Percentiles rank a stretch among this genome's conserved stretches.
Conservation (phyloP, 2,329 filamentous ascomycete species). For the Xylaria sp. region DNA sequence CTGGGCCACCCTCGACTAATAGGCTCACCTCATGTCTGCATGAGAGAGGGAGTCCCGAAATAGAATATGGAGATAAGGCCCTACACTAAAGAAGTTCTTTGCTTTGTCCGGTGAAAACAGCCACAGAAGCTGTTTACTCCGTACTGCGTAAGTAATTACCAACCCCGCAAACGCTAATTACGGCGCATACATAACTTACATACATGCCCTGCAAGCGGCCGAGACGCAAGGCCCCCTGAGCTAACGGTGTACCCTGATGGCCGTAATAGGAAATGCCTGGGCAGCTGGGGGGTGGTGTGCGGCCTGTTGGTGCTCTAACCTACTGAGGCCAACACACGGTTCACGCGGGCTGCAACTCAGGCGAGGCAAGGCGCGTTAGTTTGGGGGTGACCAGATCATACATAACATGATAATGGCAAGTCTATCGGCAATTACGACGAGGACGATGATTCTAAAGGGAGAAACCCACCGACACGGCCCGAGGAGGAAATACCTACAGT, state of each 20-base stretch:
- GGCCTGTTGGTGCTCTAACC: neutral
- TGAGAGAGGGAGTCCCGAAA: constrained; percentile 16
- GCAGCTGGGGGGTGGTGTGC: neutral
- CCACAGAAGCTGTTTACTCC: neutral
- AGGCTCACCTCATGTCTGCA: constrained; percentile 20
- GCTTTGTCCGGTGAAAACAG: neutral
- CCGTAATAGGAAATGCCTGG: neutral
- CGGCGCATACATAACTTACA: neutral
- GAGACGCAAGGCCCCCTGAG: constrained; percentile 25
- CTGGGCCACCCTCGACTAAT: constrained; percentile 18
- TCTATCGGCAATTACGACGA: constrained; percentile 6
- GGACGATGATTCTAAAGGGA: constrained; percentile 4
- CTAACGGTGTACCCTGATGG: neutral
- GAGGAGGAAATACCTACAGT: neutral
- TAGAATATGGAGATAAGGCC: constrained; percentile 27
- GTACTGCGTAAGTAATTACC: neutral
- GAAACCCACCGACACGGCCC: constrained; percentile 1
- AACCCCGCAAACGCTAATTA: constrained; percentile 31
- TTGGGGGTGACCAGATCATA: constrained; percentile 5
- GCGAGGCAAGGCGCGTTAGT: neutral
- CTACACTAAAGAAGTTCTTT: neutral
- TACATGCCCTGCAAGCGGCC: constrained; percentile 26
- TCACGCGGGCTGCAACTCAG: constrained; percentile 24
- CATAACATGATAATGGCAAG: neutral
- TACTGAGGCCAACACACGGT: constrained; percentile 10